These are phyloP conservation scores for Astrothelium subdiscretum DNA, from an alignment of 495 filamentous ascomycete genomes.

Conservation along the genomic window DNA sequence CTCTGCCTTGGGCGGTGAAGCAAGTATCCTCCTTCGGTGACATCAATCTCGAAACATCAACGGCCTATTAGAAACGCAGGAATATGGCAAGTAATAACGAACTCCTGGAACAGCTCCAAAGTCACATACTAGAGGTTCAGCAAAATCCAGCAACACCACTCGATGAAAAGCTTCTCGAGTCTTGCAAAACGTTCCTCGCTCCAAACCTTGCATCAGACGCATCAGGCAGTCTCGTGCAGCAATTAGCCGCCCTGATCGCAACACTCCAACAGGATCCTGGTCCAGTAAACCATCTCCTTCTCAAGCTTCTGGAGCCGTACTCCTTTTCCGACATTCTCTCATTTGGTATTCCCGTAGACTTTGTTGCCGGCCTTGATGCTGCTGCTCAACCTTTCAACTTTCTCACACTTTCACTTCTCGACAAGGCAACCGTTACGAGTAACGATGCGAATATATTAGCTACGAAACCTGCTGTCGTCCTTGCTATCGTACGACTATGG, in stretches of 20 bases:
- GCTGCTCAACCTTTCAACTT: slow-evolving; percentile 54
- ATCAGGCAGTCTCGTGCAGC: slow-evolving; percentile 5
- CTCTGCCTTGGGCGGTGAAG: neutral
- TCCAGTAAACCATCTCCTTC: slow-evolving; percentile 36
- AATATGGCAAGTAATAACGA: neutral
- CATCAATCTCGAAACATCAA: neutral
- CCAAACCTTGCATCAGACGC: neutral
- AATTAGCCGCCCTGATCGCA: slow-evolving; percentile 13
- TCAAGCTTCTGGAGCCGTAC: slow-evolving; percentile 42
- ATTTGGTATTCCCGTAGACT: slow-evolving; percentile 36
- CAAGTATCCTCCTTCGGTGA: neutral
- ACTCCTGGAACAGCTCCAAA: neutral
- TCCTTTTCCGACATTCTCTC: slow-evolving; percentile 39
- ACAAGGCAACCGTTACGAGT: slow-evolving; percentile 52
- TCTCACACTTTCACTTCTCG: slow-evolving; percentile 56
- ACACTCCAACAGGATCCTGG: slow-evolving; percentile 37
- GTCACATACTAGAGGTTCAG: neutral
- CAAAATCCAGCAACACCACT: slow-evolving; percentile 3
- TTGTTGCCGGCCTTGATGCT: slow-evolving; percentile 41
- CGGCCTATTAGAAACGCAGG: neutral
- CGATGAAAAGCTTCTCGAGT: slow-evolving; percentile 9
- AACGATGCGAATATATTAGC: slow-evolving; percentile 59
- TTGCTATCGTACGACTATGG: slow-evolving; percentile 56
- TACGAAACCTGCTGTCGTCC: slow-evolving; percentile 49
- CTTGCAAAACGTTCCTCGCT: slow-evolving; percentile 10